Evolutionary conservation across 495 filamentous ascomycete genomes (phyloP).

Genomic region (Penicillium roqueforti): DNA sequence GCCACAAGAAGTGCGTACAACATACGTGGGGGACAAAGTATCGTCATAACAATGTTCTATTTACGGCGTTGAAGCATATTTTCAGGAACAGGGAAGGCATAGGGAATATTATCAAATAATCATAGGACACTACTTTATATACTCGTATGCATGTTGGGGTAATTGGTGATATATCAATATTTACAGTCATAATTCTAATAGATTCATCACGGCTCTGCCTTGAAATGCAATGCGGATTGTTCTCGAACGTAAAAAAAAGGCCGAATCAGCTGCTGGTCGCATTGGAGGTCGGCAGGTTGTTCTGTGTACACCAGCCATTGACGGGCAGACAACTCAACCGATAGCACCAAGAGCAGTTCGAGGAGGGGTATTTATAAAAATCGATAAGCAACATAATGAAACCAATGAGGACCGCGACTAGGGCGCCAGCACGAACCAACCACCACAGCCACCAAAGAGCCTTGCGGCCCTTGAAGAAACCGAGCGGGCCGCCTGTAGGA

Average conservation of each 20-base stretch:
- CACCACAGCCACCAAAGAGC: constrained; percentile 98
- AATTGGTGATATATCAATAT: constrained; percentile 3
- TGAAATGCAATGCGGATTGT: not conserved
- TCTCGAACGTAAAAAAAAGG: not conserved
- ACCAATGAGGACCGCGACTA: constrained; percentile 70
- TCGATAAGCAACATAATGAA: constrained; percentile 84
- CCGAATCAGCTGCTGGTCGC: not conserved
- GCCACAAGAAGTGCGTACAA: not conserved
- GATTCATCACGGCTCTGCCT: constrained; percentile 2
- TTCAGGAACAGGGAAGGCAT: not conserved
- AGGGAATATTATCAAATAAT: too few species aligned
- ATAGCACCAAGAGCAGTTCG: constrained; percentile 83
- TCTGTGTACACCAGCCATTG: constrained; percentile 74
- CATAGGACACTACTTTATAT: not conserved
- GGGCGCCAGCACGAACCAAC: constrained; percentile 75
- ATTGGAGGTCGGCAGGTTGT: constrained; percentile 38
- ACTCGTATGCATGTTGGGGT: not conserved
- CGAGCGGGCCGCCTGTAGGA: constrained; percentile 58
- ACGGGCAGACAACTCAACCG: constrained; percentile 84
- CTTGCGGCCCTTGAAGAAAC: constrained; percentile 88
- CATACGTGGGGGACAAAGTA: not conserved
- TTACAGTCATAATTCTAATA: constrained; percentile 12
- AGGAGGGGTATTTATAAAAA: constrained; percentile 76
- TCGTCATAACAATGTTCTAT: not conserved
- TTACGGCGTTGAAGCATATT: not conserved